A percentile compares a stretch with the other conserved stretches of the same genome.
Conservation (phyloP, 805 yeast species). For the Wickerhamia fluorescens region DNA sequence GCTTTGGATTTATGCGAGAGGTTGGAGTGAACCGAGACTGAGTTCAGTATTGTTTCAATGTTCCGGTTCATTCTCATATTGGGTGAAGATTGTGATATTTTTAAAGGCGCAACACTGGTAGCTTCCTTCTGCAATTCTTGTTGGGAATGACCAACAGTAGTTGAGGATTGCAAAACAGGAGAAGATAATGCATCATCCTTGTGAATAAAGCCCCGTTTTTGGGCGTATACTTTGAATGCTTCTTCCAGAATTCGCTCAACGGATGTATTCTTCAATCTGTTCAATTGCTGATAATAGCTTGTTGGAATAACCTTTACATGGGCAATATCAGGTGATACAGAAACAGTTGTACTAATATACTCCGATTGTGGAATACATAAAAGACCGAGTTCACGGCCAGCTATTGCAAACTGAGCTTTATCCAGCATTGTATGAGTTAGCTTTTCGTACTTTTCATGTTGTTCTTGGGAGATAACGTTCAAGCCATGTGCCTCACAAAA, state of each 20-base stretch:
- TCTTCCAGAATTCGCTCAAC: slow-evolving; percentile 42
- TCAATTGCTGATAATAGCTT: slow-evolving; percentile 53
- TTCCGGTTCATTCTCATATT: no score
- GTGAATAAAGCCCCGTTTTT: slow-evolving; percentile 41
- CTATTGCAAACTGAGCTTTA: slow-evolving; percentile 8
- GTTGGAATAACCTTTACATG: slow-evolving; percentile 60
- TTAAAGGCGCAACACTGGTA: no score
- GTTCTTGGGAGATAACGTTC: slow-evolving; percentile 26
- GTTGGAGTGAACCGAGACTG: slow-evolving; percentile 20
- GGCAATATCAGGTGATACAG: slow-evolving; percentile 45
- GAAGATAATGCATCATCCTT: no score
- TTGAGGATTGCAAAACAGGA: no score
- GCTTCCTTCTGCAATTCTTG: no score
- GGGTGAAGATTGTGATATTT: no score
- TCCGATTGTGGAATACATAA: slow-evolving; percentile 53
- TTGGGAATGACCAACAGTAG: no score
- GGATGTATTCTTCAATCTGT: slow-evolving; percentile 30
- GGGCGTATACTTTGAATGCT: slow-evolving; percentile 38
- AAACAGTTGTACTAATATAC: slow-evolving; percentile 57
- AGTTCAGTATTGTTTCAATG: slow-evolving; percentile 2
- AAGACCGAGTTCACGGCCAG: slow-evolving; percentile 27
- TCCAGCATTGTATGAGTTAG: slow-evolving; percentile 9
- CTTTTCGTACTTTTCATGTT: slow-evolving; percentile 14
- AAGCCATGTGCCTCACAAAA: slow-evolving; percentile 39
- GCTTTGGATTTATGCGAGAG: slow-evolving; percentile 23